phyloP scores from a whole-genome alignment of 1,284 basidiomycete species.

The Anthracocystis walkeri region DNA sequence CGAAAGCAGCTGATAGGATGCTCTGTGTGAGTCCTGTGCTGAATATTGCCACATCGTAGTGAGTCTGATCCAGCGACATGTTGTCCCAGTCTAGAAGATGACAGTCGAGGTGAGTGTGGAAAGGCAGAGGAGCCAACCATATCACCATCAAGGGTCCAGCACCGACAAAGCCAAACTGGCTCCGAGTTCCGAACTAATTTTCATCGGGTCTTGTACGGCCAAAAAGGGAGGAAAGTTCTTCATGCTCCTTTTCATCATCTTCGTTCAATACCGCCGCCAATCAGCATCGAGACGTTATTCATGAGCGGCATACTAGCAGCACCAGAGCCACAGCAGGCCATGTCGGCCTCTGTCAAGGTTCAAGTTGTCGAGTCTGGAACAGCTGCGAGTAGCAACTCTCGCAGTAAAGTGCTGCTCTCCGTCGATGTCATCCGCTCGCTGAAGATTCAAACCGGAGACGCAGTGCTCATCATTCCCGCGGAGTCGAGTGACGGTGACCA shows the following conservation, averaged over 20 bases:
- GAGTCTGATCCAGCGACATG: slow-evolving; percentile 58
- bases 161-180: no score
- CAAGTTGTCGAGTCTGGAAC: slow-evolving; percentile 27
- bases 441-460: slow-evolving; percentile 47
- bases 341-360: neutral
- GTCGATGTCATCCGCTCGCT: slow-evolving; percentile 34
- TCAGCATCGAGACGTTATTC: neutral
- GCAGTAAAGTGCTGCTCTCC: slow-evolving; percentile 37
- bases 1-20: slow-evolving; percentile 74
- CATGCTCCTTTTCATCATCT: neutral
- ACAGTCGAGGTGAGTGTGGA: neutral
- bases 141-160: no score
- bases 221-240: no score
- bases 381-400: slow-evolving; percentile 34
- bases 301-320: slow-evolving; percentile 18
- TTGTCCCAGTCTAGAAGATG: neutral
- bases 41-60: slow-evolving; percentile 84
- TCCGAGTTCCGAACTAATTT: no score
- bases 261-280: neutral
- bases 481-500: neutral
- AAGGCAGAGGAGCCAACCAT: neutral
- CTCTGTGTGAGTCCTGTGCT: slow-evolving; percentile 84
- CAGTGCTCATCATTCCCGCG: slow-evolving; percentile 15
- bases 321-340: neutral
- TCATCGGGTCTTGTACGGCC: neutral